phyloP scores from a whole-genome alignment of 23 red algal genomes.

The Rhodosorus marinus region DNA sequence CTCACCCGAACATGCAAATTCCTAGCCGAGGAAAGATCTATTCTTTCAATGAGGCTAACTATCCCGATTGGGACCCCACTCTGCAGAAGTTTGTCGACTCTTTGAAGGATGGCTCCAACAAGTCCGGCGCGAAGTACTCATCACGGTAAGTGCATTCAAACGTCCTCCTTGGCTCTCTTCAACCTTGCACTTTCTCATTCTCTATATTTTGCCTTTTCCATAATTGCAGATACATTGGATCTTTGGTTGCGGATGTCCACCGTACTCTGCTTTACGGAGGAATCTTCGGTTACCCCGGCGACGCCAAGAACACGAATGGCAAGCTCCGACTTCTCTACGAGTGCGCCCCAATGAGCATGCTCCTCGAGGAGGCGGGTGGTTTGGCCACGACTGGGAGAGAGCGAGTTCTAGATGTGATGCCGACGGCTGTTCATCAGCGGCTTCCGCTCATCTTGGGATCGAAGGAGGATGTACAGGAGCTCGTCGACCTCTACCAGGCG shows the following conservation, averaged over 20 bases:
- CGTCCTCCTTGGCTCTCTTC: too few relatives aligned
- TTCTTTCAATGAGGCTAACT: constrained; percentile 97
- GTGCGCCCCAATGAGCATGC: constrained; percentile 76
- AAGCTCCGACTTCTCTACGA: constrained; percentile 94
- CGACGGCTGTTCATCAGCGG: constrained; percentile 63
- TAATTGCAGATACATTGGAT: constrained; percentile 81
- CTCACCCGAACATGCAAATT: constrained; percentile 68
- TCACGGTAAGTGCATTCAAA: too few relatives aligned
- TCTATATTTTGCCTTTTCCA: too few relatives aligned
- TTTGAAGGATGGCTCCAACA: constrained; percentile 30
- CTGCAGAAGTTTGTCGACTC: constrained; percentile 43
- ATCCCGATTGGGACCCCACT: constrained; percentile 61
- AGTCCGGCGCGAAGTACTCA: constrained; percentile 37
- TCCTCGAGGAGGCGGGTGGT: constrained; percentile 90
- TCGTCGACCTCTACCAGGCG: constrained; percentile 54
- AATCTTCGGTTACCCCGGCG: constrained; percentile 84
- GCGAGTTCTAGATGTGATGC: constrained; percentile 76
- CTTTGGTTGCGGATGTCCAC: constrained; percentile 82
- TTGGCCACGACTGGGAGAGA: constrained; percentile 66
- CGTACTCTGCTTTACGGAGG: constrained; percentile 80
- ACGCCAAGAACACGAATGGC: constrained; percentile 88
- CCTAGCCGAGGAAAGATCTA: constrained; percentile 81
- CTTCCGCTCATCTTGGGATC: constrained; percentile 73
- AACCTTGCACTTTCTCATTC: too few relatives aligned
- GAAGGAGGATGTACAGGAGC: constrained; percentile 61